These are phyloP conservation scores for Capronia americana DNA, from an alignment of 2,329 filamentous ascomycete genomes.

Conservation along the genomic window DNA sequence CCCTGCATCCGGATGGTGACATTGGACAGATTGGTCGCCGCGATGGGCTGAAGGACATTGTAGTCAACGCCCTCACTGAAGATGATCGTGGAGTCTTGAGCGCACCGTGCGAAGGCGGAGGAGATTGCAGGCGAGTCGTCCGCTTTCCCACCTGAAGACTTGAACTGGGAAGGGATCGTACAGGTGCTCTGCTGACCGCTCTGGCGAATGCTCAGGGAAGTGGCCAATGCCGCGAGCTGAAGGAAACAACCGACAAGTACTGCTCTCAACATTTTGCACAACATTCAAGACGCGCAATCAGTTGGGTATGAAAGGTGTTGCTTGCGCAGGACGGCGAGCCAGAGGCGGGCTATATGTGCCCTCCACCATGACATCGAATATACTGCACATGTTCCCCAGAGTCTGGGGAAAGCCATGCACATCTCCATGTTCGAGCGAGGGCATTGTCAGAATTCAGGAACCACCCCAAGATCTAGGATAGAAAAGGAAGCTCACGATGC, in stretches of 20 bases:
- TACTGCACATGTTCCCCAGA: background rate
- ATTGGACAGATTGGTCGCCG: constrained; percentile 50
- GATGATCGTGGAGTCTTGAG: constrained; percentile 45
- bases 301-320: background rate
- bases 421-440: constrained; percentile 3
- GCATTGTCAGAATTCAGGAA: background rate
- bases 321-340: background rate
- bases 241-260: background rate
- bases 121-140: constrained; percentile 52
- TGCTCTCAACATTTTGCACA: background rate
- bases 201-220: background rate
- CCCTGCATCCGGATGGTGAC: constrained; percentile 52
- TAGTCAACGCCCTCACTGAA: constrained; percentile 53
- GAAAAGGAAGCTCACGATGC: constrained; percentile 4
- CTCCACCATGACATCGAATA: background rate
- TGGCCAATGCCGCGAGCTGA: background rate
- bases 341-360: background rate
- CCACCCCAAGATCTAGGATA: constrained; percentile 1
- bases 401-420: constrained; percentile 7
- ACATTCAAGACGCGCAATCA: background rate
- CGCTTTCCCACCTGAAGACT: constrained; percentile 45
- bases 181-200: constrained; percentile 15
- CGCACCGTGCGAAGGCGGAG: constrained; percentile 48
- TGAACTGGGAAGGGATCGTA: constrained; percentile 36
- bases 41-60: constrained; percentile 51